Conservation (phyloP, 305 asterid genomes). For the Fraxinus velutina region DNA sequence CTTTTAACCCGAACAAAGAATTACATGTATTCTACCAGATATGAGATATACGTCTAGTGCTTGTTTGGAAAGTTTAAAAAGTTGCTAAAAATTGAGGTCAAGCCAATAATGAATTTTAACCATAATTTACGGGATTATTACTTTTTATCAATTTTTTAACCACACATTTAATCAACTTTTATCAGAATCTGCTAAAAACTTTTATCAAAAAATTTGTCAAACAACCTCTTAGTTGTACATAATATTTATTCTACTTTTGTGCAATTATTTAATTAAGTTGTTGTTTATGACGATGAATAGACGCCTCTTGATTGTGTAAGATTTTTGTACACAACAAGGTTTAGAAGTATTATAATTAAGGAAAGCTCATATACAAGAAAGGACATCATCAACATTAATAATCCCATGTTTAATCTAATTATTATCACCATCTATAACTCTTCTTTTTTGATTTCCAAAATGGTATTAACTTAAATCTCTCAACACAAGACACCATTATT, state of each 20-base stretch:
- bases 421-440: not conserved
- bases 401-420: not conserved
- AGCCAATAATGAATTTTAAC: no score
- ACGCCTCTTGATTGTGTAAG: not conserved
- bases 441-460: conserved; percentile 9
- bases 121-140: no score
- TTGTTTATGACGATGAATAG: not conserved
- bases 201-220: no score
- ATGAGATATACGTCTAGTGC: not conserved
- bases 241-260: not conserved
- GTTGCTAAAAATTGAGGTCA: no score
- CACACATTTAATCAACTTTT: no score
- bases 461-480: conserved; percentile 10
- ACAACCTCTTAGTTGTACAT: not conserved
- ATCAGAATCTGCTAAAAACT: no score
- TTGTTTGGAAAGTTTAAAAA: no score
- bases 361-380: not conserved
- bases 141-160: no score
- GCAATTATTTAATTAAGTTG: not conserved
- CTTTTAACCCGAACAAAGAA: not conserved
- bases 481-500: not conserved
- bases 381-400: not conserved
- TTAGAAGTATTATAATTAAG: not conserved
- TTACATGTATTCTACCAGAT: not conserved
- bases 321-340: not conserved